Base-by-base conservation (phyloP, 2,329 filamentous ascomycete species). In the Harringtonia lauricola region DNA sequence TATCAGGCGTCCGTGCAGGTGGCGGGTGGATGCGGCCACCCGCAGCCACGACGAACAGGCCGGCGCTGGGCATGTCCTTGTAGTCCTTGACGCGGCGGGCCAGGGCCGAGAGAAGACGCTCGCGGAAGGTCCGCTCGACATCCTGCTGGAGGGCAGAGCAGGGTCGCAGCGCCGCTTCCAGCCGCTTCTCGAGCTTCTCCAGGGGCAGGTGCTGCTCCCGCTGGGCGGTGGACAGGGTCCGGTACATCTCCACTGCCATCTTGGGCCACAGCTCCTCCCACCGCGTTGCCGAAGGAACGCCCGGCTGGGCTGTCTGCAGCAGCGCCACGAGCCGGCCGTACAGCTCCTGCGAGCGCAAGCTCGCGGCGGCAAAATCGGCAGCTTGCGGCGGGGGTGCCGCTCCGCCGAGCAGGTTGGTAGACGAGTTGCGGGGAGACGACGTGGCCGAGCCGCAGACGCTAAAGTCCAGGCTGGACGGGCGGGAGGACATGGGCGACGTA, bases 161-260 rank as follows among this genome's bases (percentile, higher is more conserved):
- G 2, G 28, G 34, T 28, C 19, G 24, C 28, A 49, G 33, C 17
- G 41, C 47, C 6, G 34, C 34, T 33, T 41, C 31, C 9, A 53
- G 47, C 14, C 39, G 39, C 24, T 35, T 19, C 45, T 53, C 49
- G 14, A 53, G 33, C 15, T 48, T 31, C 12, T 45, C 42, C 3
- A 49, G 40, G 5, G 45, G 34, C 15, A 36, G 6, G 8, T 31
- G 33, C 22, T 44, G 39, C 14, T 28, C 15, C 3, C 39, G 46
- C 10, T 36, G 39, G 12, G 38, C 31, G 18, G 12, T 30, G 2
- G 43, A 36, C 17, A 52, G 41, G 52, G 64, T 71, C n/a, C 74
- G 71, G 59, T 76, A 72, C 21, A 79, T 75, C 57, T 79, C 71
- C 12, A 78, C 60, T 2, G 74, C 73, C 54, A 78, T 64, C 2